These are phyloP conservation scores for Fusarium poae DNA, from an alignment of 2,329 filamentous ascomycete species.

Conservation along the genomic window DNA sequence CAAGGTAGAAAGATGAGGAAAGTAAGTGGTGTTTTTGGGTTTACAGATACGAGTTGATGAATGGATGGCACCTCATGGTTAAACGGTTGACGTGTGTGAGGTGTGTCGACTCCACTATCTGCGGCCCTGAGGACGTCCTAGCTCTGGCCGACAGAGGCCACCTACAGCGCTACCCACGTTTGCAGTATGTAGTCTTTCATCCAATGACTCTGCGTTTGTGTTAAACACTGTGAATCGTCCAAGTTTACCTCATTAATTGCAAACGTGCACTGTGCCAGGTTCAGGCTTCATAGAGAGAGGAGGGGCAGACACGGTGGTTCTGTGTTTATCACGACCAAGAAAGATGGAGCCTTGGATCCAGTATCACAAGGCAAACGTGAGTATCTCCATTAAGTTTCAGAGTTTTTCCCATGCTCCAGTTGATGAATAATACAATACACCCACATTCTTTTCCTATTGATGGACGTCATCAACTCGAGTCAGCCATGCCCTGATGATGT, in stretches of 20 bases:
- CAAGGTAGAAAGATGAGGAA: conserved; percentile 18
- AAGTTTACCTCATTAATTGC: conserved; percentile 27
- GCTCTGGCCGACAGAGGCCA: conserved; percentile 22
- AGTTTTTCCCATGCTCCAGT: conserved; percentile 3
- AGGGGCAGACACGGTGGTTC: conserved; percentile 12
- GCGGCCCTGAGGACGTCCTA: conserved; percentile 19
- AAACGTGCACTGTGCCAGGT: conserved; percentile 36
- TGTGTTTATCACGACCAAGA: conserved; percentile 3
- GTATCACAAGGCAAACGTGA: conserved; percentile 1
- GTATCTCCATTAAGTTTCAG: conserved; percentile 1
- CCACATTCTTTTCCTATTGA: not conserved
- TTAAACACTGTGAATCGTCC: conserved; percentile 28
- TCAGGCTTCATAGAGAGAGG: not conserved
- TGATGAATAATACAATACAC: not conserved
- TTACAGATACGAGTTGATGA: conserved; percentile 34
- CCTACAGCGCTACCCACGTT: conserved; percentile 24
- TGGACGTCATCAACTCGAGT: not conserved
- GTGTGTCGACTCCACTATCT: conserved; percentile 38
- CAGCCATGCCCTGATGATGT: not conserved
- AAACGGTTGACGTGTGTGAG: conserved; percentile 44
- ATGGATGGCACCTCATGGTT: conserved; percentile 32
- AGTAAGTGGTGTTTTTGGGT: conserved; percentile 37
- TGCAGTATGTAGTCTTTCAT: conserved; percentile 17
- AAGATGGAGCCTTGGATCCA: conserved; percentile 9
- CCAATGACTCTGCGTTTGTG: conserved; percentile 7